Conservation (phyloP, 169 alveolate genomes). For the Plasmodium yoelii region DNA sequence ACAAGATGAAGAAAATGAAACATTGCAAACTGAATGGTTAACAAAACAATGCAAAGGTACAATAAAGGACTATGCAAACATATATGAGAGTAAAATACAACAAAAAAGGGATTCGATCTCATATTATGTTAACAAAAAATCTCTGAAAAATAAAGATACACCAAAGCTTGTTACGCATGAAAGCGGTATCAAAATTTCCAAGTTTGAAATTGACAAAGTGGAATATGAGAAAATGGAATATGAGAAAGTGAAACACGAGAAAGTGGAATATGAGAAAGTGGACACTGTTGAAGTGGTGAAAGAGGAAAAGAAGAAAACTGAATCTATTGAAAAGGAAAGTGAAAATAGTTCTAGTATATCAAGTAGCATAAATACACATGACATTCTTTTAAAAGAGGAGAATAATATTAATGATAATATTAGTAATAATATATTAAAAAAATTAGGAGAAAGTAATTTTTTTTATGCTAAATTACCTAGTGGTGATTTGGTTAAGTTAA, state of each 20-base stretch:
- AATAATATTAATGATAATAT: not conserved
- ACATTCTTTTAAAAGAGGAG: not conserved
- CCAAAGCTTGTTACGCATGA: slow-evolving; percentile 7
- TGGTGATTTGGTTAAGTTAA: slow-evolving; percentile 71
- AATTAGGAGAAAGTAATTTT: slow-evolving; percentile 35
- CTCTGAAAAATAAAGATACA: not conserved
- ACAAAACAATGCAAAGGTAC: too few species aligned
- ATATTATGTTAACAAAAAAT: too few species aligned
- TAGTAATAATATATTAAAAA: slow-evolving; percentile 20
- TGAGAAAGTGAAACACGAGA: slow-evolving; percentile 1
- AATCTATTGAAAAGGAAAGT: slow-evolving; percentile 4
- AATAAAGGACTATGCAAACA: too few species aligned
- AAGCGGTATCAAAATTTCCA: slow-evolving; percentile 52
- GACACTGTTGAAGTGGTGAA: slow-evolving; percentile 2
- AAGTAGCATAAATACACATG: not conserved
- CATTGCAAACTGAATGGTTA: too few species aligned
- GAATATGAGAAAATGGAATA: slow-evolving; percentile 7
- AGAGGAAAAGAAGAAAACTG: not conserved
- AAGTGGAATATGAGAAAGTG: slow-evolving; percentile 4
- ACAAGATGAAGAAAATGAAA: too few species aligned
- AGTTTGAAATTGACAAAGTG: slow-evolving; percentile 18
- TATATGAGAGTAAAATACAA: too few species aligned
- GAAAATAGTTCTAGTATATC: not conserved
- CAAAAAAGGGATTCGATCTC: too few species aligned
- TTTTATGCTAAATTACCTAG: slow-evolving; percentile 74